phyloP scores from a whole-genome alignment of 139 green algal genomes.

The Chlorella sp. region DNA sequence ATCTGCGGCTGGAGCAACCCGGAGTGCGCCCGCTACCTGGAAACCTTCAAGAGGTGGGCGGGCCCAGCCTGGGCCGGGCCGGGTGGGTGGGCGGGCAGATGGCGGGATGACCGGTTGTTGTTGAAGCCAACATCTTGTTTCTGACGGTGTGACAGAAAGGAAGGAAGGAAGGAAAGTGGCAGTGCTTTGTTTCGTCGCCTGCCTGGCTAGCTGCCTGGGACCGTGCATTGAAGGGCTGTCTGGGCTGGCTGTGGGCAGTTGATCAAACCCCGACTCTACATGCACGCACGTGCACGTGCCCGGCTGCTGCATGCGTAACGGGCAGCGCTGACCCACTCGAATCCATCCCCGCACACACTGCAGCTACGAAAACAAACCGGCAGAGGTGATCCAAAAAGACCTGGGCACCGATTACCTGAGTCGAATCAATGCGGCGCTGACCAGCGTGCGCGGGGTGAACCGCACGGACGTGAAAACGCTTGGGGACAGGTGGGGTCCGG shows the following conservation, averaged over 20 bases:
- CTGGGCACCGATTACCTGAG: conserved; percentile 80
- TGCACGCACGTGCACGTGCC: background rate
- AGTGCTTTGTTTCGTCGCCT: too few relatives aligned
- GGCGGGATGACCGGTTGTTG: too few relatives aligned
- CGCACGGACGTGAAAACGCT: conserved; percentile 81
- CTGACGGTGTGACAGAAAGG: too few relatives aligned
- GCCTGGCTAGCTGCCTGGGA: background rate
- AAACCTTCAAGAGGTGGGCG: conserved; percentile 84
- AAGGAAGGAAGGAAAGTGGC: too few relatives aligned
- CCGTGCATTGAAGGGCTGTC: background rate
- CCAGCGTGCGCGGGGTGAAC: conserved; percentile 82
- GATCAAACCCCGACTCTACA: background rate
- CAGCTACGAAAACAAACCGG: conserved; percentile 90
- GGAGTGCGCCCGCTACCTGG: conserved; percentile 93
- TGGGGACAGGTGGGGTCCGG: conserved; percentile 55
- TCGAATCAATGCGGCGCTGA: conserved; percentile 73
- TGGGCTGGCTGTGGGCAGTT: background rate
- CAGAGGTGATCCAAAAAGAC: conserved; percentile 76
- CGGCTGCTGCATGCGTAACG: too few relatives aligned
- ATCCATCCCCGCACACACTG: background rate
- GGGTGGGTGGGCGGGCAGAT: too few relatives aligned
- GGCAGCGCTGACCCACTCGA: too few relatives aligned
- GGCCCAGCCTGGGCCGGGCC: background rate
- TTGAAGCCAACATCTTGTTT: too few relatives aligned
- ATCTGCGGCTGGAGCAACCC: conserved; percentile 87